Evolutionary conservation across 441 rosid species (phyloP).

Genomic region (Gossypium laxum): DNA sequence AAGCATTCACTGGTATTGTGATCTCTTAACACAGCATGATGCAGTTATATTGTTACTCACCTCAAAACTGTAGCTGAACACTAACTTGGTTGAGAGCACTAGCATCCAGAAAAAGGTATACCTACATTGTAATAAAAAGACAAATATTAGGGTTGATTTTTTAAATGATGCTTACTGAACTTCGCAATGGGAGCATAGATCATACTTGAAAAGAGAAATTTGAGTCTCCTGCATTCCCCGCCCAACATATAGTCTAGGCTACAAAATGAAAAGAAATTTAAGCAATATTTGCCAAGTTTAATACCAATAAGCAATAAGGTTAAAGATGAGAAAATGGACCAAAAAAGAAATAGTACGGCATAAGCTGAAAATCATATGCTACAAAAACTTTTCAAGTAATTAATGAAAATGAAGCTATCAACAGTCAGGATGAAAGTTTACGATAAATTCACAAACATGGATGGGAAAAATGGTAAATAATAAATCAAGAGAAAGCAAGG

Average conservation of each 20-base stretch:
- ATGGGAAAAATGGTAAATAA: not conserved
- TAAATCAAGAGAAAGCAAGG: not conserved
- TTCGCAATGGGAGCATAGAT: conserved; percentile 17
- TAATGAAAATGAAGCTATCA: not conserved
- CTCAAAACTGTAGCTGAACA: conserved; percentile 87
- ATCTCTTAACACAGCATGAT: not conserved
- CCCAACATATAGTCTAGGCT: conserved; percentile 84
- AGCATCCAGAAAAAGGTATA: conserved; percentile 84
- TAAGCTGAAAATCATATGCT: not conserved
- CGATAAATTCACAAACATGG: not conserved
- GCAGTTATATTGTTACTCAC: conserved; percentile 28
- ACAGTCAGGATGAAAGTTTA: not conserved
- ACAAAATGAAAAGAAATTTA: conserved; percentile 23
- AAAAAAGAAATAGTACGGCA: not conserved
- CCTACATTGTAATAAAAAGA: conserved; percentile 27
- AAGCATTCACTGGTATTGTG: not conserved
- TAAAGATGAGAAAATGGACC: not conserved
- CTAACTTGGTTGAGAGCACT: conserved; percentile 62
- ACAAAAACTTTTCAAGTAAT: not conserved
- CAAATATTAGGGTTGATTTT: not conserved
- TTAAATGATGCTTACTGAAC: conserved; percentile 5
- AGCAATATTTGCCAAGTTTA: conserved; percentile 10
- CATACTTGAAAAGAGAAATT: conserved; percentile 77
- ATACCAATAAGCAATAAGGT: conserved; percentile 8
- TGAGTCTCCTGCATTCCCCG: conserved; percentile 98